phyloP scores from a whole-genome alignment of 768 basidiomycete genomes.

The Guyanaporus albipodus region DNA sequence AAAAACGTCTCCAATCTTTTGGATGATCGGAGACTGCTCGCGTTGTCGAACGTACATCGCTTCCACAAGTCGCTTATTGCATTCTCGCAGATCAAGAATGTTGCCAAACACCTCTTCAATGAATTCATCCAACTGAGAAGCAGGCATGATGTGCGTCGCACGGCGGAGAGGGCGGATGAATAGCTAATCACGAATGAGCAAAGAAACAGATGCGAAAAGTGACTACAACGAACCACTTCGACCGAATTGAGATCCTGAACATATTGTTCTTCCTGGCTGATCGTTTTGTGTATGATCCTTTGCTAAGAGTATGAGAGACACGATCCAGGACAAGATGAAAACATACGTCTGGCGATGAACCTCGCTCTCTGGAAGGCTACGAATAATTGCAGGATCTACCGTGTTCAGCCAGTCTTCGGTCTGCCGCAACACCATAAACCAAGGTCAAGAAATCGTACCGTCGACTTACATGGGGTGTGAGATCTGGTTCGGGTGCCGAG shows the following conservation, averaged over 20 bases:
- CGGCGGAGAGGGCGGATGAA: conserved; percentile 53
- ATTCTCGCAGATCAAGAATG: conserved; percentile 80
- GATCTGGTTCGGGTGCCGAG: conserved; percentile 27
- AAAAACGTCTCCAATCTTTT: conserved; percentile 85
- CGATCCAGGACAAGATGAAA: background rate
- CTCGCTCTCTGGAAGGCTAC: conserved; percentile 68
- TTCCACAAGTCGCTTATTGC: conserved; percentile 79
- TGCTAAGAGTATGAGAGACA: background rate
- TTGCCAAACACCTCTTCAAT: conserved; percentile 90
- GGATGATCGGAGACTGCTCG: conserved; percentile 80
- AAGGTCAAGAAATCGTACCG: conserved; percentile 21
- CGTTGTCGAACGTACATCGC: conserved; percentile 79
- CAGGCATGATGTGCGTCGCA: conserved; percentile 55
- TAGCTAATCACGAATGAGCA: conserved; percentile 31
- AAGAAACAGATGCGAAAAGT: conserved; percentile 33
- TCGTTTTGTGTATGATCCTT: conserved; percentile 80
- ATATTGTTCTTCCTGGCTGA: conserved; percentile 87
- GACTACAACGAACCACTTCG: conserved; percentile 49
- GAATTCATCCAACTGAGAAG: conserved; percentile 68
- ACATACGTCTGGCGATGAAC: conserved; percentile 72
- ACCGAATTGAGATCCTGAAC: conserved; percentile 82
- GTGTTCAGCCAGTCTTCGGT: conserved; percentile 49
- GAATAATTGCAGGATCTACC: conserved; percentile 46
- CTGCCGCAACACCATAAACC: conserved; percentile 19
- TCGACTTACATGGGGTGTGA: conserved; percentile 28